Evolutionary conservation across 1,284 basidiomycete species (phyloP).

Genomic region (Coniophora puteana): DNA sequence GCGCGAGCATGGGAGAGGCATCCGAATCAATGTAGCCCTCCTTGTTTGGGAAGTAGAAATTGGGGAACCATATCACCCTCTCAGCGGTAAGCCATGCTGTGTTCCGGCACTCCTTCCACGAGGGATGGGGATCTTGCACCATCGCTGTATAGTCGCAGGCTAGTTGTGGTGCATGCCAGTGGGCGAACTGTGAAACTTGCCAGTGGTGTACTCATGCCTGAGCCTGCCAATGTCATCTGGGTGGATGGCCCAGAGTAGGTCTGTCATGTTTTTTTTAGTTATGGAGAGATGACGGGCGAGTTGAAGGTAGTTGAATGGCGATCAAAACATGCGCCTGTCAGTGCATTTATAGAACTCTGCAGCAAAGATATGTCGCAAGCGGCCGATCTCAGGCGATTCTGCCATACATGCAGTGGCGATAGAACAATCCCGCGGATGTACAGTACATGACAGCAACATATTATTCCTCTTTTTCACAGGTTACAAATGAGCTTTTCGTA

Average conservation of each 20-base stretch:
- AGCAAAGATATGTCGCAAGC: no score
- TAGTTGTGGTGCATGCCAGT: slow-evolving; percentile 19
- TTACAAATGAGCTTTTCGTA: no score
- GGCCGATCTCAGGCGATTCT: no score
- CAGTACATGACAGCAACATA: no score
- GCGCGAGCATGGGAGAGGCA: slow-evolving; percentile 65
- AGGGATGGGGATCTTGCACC: slow-evolving; percentile 33
- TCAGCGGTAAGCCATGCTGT: slow-evolving; percentile 57
- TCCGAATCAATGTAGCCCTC: slow-evolving; percentile 62
- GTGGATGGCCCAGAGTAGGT: slow-evolving; percentile 52
- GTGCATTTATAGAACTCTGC: no score
- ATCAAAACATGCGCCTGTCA: no score
- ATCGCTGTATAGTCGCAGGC: slow-evolving; percentile 6
- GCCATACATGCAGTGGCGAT: no score
- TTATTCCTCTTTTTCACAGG: no score
- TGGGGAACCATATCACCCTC: slow-evolving; percentile 72
- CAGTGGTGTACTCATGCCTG: slow-evolving; percentile 64
- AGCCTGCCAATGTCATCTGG: slow-evolving; percentile 51
- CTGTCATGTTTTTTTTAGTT: no score
- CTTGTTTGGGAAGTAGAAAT: slow-evolving; percentile 62
- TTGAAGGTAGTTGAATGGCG: no score
- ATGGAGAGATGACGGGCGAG: no score
- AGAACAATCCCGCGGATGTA: no score
- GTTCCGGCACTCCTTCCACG: slow-evolving; percentile 57
- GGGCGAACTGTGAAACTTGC: slow-evolving; percentile 53